Conservation (phyloP, 352 stramenopile genomes). For the Hyaloperonospora brassicae region DNA sequence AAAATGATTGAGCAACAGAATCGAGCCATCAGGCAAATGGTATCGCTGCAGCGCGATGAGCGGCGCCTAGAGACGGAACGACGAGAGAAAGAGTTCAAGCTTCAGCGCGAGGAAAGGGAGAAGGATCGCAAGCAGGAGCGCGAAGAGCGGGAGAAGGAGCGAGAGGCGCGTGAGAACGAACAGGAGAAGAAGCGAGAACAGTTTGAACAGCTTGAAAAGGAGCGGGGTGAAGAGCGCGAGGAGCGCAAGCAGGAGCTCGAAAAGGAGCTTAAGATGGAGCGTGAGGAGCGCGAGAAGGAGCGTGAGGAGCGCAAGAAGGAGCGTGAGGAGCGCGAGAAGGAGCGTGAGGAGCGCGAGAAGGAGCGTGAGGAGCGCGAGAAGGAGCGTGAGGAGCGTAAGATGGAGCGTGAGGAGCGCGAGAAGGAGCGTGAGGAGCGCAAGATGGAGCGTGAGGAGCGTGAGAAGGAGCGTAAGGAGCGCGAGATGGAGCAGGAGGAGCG, state of each 20-base stretch:
- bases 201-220: too few relatives aligned
- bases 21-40: slow-evolving; percentile 18
- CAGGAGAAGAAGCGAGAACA: too few relatives aligned
- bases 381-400: too few relatives aligned
- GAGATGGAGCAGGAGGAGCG: slow-evolving; percentile 9
- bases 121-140: too few relatives aligned
- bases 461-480: slow-evolving; percentile 19
- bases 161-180: too few relatives aligned
- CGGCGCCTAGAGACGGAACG: slow-evolving; percentile 20
- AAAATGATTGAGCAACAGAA: slow-evolving; percentile 28
- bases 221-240: too few relatives aligned
- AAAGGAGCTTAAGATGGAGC: too few relatives aligned
- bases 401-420: slow-evolving; percentile 21
- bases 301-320: too few relatives aligned
- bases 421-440: slow-evolving; percentile 14
- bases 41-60: slow-evolving; percentile 27
- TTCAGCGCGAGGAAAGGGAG: too few relatives aligned
- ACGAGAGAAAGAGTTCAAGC: slow-evolving; percentile 20
- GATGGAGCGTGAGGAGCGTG: background rate
- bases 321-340: background rate
- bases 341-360: slow-evolving; percentile 23
- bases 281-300: too few relatives aligned
- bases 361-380: slow-evolving; percentile 6
- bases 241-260: too few relatives aligned
- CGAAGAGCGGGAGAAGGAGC: too few relatives aligned